Evolutionary conservation across 2,329 filamentous ascomycete species (phyloP).

Genomic region (Parascedosporium putredinis): DNA sequence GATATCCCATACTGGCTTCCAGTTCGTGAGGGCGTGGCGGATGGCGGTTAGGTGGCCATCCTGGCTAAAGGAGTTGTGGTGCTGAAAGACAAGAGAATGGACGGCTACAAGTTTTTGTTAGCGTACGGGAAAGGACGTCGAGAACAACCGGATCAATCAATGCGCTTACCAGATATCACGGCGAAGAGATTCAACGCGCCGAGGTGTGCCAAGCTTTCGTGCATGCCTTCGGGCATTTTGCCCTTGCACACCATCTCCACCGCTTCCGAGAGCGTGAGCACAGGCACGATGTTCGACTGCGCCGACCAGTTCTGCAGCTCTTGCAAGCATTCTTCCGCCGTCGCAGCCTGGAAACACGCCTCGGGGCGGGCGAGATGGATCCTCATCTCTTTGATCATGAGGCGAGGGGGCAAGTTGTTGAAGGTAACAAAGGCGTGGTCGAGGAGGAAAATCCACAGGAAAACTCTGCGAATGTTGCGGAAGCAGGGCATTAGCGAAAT

Average conservation of each 20-base stretch:
- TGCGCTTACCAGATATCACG: constrained; percentile 11
- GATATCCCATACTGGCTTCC: constrained; percentile 18
- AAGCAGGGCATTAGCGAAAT: neutral
- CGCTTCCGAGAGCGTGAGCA: constrained; percentile 15
- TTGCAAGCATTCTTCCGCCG: constrained; percentile 21
- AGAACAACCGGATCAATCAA: neutral
- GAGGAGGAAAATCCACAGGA: constrained; percentile 25
- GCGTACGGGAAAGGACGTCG: too few species aligned
- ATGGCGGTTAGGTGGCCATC: constrained; percentile 18
- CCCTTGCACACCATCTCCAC: constrained; percentile 17
- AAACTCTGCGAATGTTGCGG: constrained; percentile 12
- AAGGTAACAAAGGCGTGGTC: constrained; percentile 29
- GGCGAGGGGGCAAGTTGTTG: constrained; percentile 28
- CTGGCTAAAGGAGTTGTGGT: constrained; percentile 22
- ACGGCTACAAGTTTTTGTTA: constrained; percentile 14
- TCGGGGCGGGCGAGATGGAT: constrained; percentile 24
- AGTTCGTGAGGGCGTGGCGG: constrained; percentile 19
- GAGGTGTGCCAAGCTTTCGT: constrained; percentile 13
- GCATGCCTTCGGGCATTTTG: constrained; percentile 11
- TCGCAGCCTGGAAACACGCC: constrained; percentile 25
- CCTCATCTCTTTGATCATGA: constrained; percentile 28
- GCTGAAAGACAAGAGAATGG: constrained; percentile 24
- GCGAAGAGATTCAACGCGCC: constrained; percentile 19
- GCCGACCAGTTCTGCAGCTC: constrained; percentile 18
- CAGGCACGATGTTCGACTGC: constrained; percentile 15